These are phyloP conservation scores for Fusarium tjaetaba DNA, from an alignment of 2,329 filamentous ascomycete species.

Conservation along the genomic window DNA sequence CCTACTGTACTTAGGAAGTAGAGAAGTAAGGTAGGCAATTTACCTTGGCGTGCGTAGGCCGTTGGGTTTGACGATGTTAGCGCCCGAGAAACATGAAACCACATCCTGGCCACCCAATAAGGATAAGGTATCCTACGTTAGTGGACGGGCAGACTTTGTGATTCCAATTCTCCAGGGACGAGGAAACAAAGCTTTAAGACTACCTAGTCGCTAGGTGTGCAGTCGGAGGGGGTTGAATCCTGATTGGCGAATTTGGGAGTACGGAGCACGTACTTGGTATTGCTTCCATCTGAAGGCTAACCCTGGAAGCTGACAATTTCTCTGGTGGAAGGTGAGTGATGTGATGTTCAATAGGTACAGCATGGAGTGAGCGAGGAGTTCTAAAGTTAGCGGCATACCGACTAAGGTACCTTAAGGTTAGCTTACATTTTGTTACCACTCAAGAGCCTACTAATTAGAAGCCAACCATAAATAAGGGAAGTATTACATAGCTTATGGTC, in stretches of 20 bases:
- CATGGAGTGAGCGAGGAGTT: not conserved
- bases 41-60: slow-evolving; percentile 35
- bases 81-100: slow-evolving; percentile 44
- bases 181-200: not conserved
- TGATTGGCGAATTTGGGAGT: not conserved
- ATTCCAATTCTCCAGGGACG: not conserved
- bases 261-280: not conserved
- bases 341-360: not conserved
- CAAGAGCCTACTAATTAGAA: not conserved
- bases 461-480: not conserved
- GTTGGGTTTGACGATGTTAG: slow-evolving; percentile 41
- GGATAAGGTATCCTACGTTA: not conserved
- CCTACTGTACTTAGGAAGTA: not conserved
- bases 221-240: not conserved
- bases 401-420: not conserved
- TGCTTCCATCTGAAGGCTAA: not conserved
- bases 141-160: not conserved
- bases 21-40: not conserved
- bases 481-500: not conserved
- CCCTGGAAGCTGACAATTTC: not conserved
- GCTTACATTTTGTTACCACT: not conserved
- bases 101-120: slow-evolving; percentile 15
- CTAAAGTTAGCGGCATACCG: not conserved
- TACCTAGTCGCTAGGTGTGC: not conserved
- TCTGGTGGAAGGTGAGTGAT: not conserved